Evolutionary conservation across 805 yeast species (phyloP), one percentile per base, ranked within the genome.

Genomic region (Candida silvatica): DNA sequence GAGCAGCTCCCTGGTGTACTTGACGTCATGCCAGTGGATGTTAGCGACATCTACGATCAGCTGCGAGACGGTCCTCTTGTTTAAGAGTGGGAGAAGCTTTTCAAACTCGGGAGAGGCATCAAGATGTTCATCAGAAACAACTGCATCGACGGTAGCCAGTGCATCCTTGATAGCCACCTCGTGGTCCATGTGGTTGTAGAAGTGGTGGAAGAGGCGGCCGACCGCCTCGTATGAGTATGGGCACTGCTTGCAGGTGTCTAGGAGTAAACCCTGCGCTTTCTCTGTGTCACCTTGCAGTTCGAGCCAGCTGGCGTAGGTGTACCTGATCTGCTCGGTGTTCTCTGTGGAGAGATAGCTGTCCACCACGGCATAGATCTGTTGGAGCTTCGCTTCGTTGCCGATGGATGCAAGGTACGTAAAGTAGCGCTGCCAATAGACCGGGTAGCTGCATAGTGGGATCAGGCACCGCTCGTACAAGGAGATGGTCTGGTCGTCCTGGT

Each of bases 401-500:
- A 45, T 42, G 2, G 45, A 46, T 17, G 69, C 55, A 18, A 74
- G 47, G 69, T 77, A 86, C 3, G 69, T 57, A 6, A 74, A 39
- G 50, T 81, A 88, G 36, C 68, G 68, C 14, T 74, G 48, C 97
- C 97, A 90, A 15, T 85, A 51, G 12, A 61, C 61, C 22, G 73
- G 74, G 31, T 67, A 61, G 16, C 58, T 57, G 27, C 87, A 81
- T 35, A 78, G 69, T 0, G 94, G 84, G 1, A 83, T 61, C 8
- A 90, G 58, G 14, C 85, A 74, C 37, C 96, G 65, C 51, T 83
- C 90, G 54, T 80, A 88, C 1, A 83, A 48, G 6, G 68, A 58
- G 6, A 56, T 53, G 1, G 71, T 61, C 17, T 65, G 54, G 4
- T 54, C 52, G 7, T 35, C 34, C 14, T 51, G 39, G 6, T 55